Percentiles rank a stretch among this genome's conserved stretches.
phyloP scores from a whole-genome alignment of 2,329 filamentous ascomycete genomes.

The Talaromyces albobiverticillius region DNA sequence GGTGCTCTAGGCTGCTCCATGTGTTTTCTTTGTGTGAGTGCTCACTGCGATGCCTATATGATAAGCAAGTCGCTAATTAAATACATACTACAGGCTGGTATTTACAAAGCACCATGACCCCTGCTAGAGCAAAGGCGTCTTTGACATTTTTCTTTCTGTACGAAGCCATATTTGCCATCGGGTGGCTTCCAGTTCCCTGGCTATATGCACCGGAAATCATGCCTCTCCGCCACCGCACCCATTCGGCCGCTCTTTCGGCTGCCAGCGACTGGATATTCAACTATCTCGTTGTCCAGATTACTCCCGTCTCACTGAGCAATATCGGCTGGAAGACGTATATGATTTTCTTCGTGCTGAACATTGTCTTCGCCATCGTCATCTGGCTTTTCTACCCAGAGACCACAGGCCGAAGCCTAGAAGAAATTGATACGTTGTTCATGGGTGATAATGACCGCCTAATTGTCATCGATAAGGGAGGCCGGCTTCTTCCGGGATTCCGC shows the following conservation, averaged over 20 bases:
- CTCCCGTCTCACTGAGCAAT: constrained; percentile 36
- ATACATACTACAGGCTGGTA: constrained; percentile 1
- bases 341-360: constrained; percentile 42
- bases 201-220: constrained; percentile 49
- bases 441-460: too few relatives aligned
- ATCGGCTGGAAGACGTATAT: constrained; percentile 44
- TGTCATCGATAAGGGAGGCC: too few relatives aligned
- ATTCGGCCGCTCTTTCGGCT: constrained; percentile 54
- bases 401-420: constrained; percentile 31
- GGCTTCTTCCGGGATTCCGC: too few relatives aligned
- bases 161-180: constrained; percentile 8
- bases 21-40: too few relatives aligned
- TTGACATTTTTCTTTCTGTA: too few relatives aligned
- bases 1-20: too few relatives aligned
- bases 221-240: constrained; percentile 54
- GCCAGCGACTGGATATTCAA: constrained; percentile 57
- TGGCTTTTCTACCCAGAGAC: constrained; percentile 56
- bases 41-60: too few relatives aligned
- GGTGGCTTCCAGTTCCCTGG: constrained; percentile 14
- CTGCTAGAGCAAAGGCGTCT: too few relatives aligned
- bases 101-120: too few relatives aligned
- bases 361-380: constrained; percentile 50
- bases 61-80: too few relatives aligned
- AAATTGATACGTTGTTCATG: constrained; percentile 17
- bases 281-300: constrained; percentile 54